Evolutionary conservation across 2,329 filamentous ascomycete genomes (phyloP), one percentile per base, ranked within the genome.

Genomic region (Monosporascus sp.): DNA sequence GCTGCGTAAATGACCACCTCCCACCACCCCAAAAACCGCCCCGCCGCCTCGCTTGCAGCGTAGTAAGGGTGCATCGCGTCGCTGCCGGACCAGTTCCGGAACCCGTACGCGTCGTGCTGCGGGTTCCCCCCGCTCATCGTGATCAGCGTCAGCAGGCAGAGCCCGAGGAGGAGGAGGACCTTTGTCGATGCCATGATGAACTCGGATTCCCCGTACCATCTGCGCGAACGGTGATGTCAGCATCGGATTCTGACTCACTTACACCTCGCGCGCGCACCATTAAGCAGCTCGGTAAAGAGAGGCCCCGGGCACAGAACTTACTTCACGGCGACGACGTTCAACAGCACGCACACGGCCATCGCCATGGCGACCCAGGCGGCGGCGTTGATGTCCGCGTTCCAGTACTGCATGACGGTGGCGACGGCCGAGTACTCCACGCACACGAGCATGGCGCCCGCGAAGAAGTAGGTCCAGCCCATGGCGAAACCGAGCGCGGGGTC

Each of bases 61-160:
- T 52, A 53, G 52, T 55, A 61, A 22, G 47, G 37, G 47, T 55
- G 52, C 45, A 58, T 56, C 22, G 43, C 47, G 49, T 57, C 51
- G 44, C 54, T 54, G 41, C 51, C 44, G 25, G 49, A 50, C 59
- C 77, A 80, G 58, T 76, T 78, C 22, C 79, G 72, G 62, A 83
- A 83, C 3, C 80, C 80, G 58, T 78, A 82, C 3, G 76, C 68
- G 58, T 82, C 79, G 24, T 75, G 70, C 3, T 76, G 61, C 0
- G 83, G 83, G 55, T 85, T 85, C 17, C 80, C 83, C 9, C 82
- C 83, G 5, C 84, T 65, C 82, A 85, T 85, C 52, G 76, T 76
- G 60, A 86, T 74, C 63, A 86, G 82, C 2, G 83, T 84, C 64
- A 78, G 83, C 56, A 72, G 60, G 55, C 86, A 77, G 50, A 87